Conservation (phyloP, 1,139 yeast species). For the Kluyveromyces sp. region DNA sequence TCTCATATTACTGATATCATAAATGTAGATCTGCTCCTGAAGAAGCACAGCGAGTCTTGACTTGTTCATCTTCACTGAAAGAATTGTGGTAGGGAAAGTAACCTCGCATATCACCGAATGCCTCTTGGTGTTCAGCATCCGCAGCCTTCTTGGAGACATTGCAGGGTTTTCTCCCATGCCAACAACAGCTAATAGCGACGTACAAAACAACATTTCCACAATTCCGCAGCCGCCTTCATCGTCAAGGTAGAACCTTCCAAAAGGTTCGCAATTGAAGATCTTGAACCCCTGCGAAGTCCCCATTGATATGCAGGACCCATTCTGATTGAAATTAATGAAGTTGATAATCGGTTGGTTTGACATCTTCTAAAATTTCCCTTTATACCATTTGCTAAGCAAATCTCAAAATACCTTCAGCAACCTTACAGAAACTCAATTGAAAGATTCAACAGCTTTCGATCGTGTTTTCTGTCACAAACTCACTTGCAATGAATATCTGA, state of each 20-base stretch:
- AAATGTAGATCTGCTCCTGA: conserved; percentile 80
- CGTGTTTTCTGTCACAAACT: too few species aligned
- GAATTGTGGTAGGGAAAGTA: conserved; percentile 77
- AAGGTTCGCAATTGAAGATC: conserved; percentile 84
- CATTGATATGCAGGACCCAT: conserved; percentile 77
- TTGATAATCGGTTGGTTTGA: conserved; percentile 19
- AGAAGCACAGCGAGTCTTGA: conserved; percentile 68
- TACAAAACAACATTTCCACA: conserved; percentile 86
- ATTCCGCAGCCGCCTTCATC: conserved; percentile 55
- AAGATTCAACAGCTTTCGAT: too few species aligned
- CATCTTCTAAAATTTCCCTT: conserved; percentile 9
- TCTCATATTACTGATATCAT: conserved; percentile 84
- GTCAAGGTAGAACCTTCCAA: conserved; percentile 68
- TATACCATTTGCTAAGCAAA: not conserved
- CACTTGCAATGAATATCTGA: too few species aligned
- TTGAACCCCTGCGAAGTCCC: conserved; percentile 75
- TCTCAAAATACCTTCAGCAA: not conserved
- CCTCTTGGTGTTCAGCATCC: conserved; percentile 75
- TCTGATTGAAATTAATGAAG: conserved; percentile 75
- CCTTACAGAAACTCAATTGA: too few species aligned
- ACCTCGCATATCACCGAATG: conserved; percentile 71
- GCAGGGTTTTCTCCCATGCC: conserved; percentile 80
- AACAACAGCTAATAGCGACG: conserved; percentile 80
- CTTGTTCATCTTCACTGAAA: conserved; percentile 71
- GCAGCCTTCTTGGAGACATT: conserved; percentile 73